Base-by-base conservation (phyloP, 371 early-diverging fungal genomes). In the Chytridium lagenaria region DNA sequence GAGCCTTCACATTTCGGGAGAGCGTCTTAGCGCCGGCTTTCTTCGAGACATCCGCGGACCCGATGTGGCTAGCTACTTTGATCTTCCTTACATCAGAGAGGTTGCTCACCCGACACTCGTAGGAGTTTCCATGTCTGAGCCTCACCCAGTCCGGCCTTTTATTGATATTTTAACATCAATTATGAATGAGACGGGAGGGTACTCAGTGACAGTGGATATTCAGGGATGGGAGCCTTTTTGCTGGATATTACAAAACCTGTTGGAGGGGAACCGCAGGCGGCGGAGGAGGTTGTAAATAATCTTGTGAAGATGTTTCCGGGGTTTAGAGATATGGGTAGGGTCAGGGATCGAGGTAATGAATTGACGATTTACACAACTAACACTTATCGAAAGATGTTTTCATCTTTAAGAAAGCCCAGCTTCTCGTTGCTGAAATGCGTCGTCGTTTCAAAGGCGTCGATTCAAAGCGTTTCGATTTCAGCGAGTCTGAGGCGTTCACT, bases 61-160 rank as follows among this genome's bases (percentile, higher is more conserved):
- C 63, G 81, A 90, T 50, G 86, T 88, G 1, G 80, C 90, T 49
- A 74, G 82, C 5, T 79, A 84, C 36, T 92, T 90, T 72, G 87
- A 88, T 70, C 79, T 91, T 52, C 91, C 90, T 1, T 79, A 91
- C 66, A 82, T 85, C 30, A 78, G 82, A n/a, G 92, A 92, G 61
- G 87, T 86, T 19, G 82, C 84, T 1, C 83, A 88, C 34, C 55
- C 67, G 16, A 83, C 82, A 12, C 77, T 91, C 40, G 83, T 84
- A 2, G 85, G 84, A 71, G 89, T 95, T 10, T 93, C 90, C 10
- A 67, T 93, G 51, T 85, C 87, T 23, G 88, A 92, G 68, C 89
- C 92, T 2, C 88, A 88, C 19, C 78, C 78, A 39, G 79, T 92
- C 39, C 86, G 87, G 49, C 88, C 88, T 2, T 83, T 93, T 55